These are phyloP conservation scores for Stephania yunnanensis DNA, from an alignment of 164 flowering plant genomes.

Conservation along the genomic window DNA sequence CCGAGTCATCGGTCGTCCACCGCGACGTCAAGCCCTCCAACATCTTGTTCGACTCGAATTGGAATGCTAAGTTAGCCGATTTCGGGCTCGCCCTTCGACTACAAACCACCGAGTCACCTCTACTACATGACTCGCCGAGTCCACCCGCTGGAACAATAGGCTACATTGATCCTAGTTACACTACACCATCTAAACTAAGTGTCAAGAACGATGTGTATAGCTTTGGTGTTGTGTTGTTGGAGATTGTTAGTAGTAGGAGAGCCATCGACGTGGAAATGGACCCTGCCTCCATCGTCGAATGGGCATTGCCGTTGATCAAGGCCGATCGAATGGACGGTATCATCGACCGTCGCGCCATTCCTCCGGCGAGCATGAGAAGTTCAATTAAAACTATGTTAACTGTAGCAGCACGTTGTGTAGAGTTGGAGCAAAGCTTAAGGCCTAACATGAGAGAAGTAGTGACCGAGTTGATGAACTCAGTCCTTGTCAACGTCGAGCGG, in stretches of 20 bases:
- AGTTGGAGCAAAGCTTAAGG: conserved; percentile 11
- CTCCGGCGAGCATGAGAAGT: conserved; percentile 10
- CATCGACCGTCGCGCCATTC: conserved; percentile 14
- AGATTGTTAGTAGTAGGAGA: conserved; percentile 48
- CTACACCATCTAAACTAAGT: conserved; percentile 42
- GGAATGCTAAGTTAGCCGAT: conserved; percentile 55
- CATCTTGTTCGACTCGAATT: conserved; percentile 46
- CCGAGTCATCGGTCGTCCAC: conserved; percentile 40
- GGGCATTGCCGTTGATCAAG: conserved; percentile 25
- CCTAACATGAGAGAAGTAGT: conserved; percentile 23
- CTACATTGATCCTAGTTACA: conserved; percentile 66
- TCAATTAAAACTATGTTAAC: conserved; percentile 18
- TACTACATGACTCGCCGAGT: conserved; percentile 2
- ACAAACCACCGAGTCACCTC: not conserved
- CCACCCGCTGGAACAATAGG: conserved; percentile 77
- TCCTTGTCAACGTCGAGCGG: conserved; percentile 3
- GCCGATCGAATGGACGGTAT: conserved; percentile 9
- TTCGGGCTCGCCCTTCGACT: conserved; percentile 49
- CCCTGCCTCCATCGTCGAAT: conserved; percentile 38
- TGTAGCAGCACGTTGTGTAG: conserved; percentile 35
- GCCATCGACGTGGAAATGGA: conserved; percentile 37
- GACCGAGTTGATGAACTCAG: conserved; percentile 17
- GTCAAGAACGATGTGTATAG: conserved; percentile 62
- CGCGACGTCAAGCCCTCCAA: conserved; percentile 64
- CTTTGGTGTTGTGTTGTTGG: conserved; percentile 62